Evolutionary conservation across 1,139 yeast species (phyloP).

Genomic region (Magnusiomyces fungicola): DNA sequence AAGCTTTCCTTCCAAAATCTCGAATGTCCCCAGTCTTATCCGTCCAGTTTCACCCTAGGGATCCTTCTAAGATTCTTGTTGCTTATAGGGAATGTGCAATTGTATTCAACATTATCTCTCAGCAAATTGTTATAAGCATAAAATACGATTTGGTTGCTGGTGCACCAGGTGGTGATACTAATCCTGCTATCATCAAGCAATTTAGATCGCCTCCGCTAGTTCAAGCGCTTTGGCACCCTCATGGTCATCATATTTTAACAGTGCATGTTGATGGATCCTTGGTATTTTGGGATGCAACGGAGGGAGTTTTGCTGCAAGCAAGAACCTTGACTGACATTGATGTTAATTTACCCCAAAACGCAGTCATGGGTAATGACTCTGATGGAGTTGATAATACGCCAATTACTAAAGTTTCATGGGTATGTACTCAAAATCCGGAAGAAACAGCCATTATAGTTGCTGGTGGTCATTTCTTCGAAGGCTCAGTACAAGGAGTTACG

Average conservation of each 20-base stretch:
- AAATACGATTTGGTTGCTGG: conserved; percentile 53
- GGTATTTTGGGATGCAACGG: conserved; percentile 86
- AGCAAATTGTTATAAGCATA: conserved; percentile 48
- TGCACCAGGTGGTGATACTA: conserved; percentile 57
- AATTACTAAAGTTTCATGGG: conserved; percentile 44
- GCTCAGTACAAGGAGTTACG: conserved; percentile 49
- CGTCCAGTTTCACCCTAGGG: conserved; percentile 82
- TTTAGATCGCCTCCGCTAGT: conserved; percentile 44
- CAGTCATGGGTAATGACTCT: conserved; percentile 9
- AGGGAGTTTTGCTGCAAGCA: conserved; percentile 67
- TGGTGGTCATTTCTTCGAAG: conserved; percentile 52
- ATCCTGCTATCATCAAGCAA: conserved; percentile 27
- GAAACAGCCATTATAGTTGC: conserved; percentile 63
- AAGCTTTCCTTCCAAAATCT: conserved; percentile 26
- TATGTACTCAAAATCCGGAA: conserved; percentile 75
- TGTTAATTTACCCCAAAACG: conserved; percentile 46
- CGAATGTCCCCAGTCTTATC: conserved; percentile 53
- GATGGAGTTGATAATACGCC: conserved; percentile 2
- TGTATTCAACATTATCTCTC: conserved; percentile 57
- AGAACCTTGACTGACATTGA: conserved; percentile 61
- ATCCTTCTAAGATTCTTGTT: conserved; percentile 67
- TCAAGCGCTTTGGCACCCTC: conserved; percentile 82
- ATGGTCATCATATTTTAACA: conserved; percentile 77
- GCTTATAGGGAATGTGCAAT: conserved; percentile 67
- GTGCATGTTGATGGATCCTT: conserved; percentile 75